phyloP scores from a whole-genome alignment of 345 rosid species.

The Bretschneidera sinensis region DNA sequence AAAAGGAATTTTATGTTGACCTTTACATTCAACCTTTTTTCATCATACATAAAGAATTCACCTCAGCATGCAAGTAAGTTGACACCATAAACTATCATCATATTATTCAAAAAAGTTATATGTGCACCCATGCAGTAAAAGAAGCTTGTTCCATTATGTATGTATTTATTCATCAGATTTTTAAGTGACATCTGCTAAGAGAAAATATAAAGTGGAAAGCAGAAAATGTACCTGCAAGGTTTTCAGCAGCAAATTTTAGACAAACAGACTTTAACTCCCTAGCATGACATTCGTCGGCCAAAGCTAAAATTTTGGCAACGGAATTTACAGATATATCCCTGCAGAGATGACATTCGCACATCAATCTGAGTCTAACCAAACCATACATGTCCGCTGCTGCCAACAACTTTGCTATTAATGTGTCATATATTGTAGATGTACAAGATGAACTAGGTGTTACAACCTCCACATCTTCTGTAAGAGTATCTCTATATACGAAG shows the following conservation, averaged over 20 bases:
- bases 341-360: slow-evolving; percentile 88
- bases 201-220: too few species aligned
- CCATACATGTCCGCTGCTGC: slow-evolving; percentile 81
- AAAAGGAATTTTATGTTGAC: too few species aligned
- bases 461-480: slow-evolving; percentile 64
- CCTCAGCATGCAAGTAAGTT: too few species aligned
- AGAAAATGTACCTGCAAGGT: slow-evolving; percentile 88
- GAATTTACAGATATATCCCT: slow-evolving; percentile 70
- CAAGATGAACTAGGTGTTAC: slow-evolving; percentile 45
- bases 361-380: slow-evolving; percentile 71
- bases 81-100: too few species aligned
- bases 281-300: slow-evolving; percentile 75
- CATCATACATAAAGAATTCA: too few species aligned
- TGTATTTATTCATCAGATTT: too few species aligned
- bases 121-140: too few species aligned
- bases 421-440: slow-evolving; percentile 43
- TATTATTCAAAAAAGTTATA: too few species aligned
- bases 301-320: slow-evolving; percentile 70
- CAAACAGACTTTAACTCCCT: slow-evolving; percentile 71
- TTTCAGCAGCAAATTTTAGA: slow-evolving; percentile 87
- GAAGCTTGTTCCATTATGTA: too few species aligned
- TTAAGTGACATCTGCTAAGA: too few species aligned
- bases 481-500: slow-evolving; percentile 70
- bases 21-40: too few species aligned
- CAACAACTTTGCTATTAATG: slow-evolving; percentile 67